These are phyloP conservation scores for Penicillium sp. DNA, from an alignment of 2,329 filamentous ascomycete genomes.

Conservation along the genomic window DNA sequence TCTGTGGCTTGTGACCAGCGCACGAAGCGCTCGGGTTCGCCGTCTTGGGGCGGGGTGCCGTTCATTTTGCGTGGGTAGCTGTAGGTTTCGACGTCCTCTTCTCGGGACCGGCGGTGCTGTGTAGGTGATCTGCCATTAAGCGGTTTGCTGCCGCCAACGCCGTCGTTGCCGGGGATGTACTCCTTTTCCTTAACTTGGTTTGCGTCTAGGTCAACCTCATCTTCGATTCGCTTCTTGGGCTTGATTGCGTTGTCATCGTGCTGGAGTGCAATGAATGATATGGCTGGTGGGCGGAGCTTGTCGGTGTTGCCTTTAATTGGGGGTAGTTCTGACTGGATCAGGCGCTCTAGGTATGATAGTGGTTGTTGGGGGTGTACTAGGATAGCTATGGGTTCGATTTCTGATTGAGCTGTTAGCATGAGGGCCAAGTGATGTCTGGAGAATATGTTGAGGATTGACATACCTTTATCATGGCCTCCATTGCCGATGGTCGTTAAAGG, in stretches of 20 bases:
- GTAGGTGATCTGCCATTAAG: conserved; percentile 18
- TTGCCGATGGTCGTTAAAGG: conserved; percentile 65
- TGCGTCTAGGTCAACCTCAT: conserved; percentile 45
- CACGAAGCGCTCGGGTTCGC: conserved; percentile 60
- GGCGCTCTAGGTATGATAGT: conserved; percentile 80
- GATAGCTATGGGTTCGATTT: conserved; percentile 79
- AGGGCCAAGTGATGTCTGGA: not conserved
- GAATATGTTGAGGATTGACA: not conserved
- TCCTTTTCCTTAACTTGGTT: conserved; percentile 3
- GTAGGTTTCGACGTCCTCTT: conserved; percentile 67
- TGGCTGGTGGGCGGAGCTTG: conserved; percentile 66
- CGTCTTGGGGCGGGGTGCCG: conserved; percentile 11
- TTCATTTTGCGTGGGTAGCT: conserved; percentile 60
- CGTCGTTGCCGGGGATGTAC: conserved; percentile 6
- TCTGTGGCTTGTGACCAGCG: conserved; percentile 87
- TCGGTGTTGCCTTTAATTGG: conserved; percentile 61
- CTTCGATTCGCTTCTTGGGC: conserved; percentile 38
- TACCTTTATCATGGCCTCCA: conserved; percentile 57
- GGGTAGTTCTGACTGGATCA: conserved; percentile 85
- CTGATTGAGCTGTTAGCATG: conserved; percentile 26
- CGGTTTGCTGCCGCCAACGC: conserved; percentile 3
- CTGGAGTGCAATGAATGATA: conserved; percentile 79
- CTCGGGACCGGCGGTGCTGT: conserved; percentile 49
- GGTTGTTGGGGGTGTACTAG: conserved; percentile 88
- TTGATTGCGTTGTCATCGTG: conserved; percentile 59